Evolutionary conservation across 1,284 basidiomycete species (phyloP), one percentile per base, ranked within the genome.

Genomic region (Boletus smithii): DNA sequence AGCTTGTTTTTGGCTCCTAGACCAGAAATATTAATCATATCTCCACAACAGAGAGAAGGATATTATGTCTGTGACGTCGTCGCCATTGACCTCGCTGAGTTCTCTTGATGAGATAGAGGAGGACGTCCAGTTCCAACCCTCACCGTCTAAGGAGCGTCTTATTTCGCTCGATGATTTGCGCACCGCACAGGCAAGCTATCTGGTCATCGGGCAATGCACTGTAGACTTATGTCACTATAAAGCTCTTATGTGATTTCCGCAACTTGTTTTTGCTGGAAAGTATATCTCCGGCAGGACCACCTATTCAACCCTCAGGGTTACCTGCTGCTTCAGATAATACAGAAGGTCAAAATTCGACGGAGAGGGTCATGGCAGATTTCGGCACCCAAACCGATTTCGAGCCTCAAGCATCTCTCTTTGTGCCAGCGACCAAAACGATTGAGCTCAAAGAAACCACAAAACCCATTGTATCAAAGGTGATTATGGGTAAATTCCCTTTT

Each of bases 1-100:
- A 58, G 73, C 61, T 34, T 45, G 24, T 33, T 36, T 33, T 41
- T 11, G 26, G 13, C 17, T 32, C 23, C 23, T 32, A 23, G 31
- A 36, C 17, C 22, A 9, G 20, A 44, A 38, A 42, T 3, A 23
- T 18, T 42, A 20, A 44, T 20, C 20, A 24, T 41, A 30, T 47
- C 27, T 46, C 31, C 10, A 22, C 44, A 45, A 20, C 49, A 77
- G 75, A 59, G 71, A 74, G 32, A 63, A 59, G 37, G 72, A 73
- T 46, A 53, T 65, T 50, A 55, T 57, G 14, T 81, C 81, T 36
- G 72, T 69, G 37, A 62, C 79, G 62, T 86, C 84, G 20, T 89
- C 86, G 6, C 85, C 86, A 7, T 68, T 89, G 38, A 88, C 87
- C 16, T 86, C 85, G 1, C 65, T 89, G 44, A 87, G 83, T 55